phyloP scores from a whole-genome alignment of 2,329 filamentous ascomycete genomes.

The Hymenoscyphus linearis region DNA sequence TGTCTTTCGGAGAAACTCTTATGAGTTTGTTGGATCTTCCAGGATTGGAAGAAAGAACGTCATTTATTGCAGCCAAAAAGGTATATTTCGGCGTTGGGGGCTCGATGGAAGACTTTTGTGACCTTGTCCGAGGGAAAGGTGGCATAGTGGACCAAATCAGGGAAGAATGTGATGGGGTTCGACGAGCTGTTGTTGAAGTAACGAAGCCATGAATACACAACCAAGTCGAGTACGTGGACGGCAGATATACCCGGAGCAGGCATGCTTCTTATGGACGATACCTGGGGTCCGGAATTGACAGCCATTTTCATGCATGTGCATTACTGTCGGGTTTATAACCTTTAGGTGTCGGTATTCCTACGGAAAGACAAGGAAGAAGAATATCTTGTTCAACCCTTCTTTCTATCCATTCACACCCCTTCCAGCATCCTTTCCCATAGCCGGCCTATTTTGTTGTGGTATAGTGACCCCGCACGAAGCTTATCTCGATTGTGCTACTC shows the following conservation, averaged over 20 bases:
- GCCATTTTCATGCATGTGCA: too few relatives aligned
- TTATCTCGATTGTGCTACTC: too few relatives aligned
- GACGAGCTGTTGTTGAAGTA: conserved; percentile 51
- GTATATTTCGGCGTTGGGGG: conserved; percentile 83
- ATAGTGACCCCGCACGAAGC: not conserved
- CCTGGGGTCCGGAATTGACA: too few relatives aligned
- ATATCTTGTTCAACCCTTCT: too few relatives aligned
- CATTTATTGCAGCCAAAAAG: conserved; percentile 69
- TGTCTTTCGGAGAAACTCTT: conserved; percentile 63
- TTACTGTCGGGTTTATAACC: too few relatives aligned
- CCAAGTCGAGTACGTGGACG: not conserved
- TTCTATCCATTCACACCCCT: not conserved
- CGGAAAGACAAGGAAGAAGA: too few relatives aligned
- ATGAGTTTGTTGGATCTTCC: conserved; percentile 47
- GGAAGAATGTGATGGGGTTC: conserved; percentile 57
- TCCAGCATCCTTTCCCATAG: not conserved
- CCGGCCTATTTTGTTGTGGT: not conserved
- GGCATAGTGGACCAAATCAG: conserved; percentile 45
- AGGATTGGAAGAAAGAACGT: conserved; percentile 35
- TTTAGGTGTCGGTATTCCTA: too few relatives aligned
- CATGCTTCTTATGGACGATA: not conserved
- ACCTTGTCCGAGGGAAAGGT: conserved; percentile 45
- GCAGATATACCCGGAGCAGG: not conserved
- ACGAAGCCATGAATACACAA: conserved; percentile 5
- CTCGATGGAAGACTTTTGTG: conserved; percentile 69